Base-by-base conservation (phyloP, 1,284 basidiomycete genomes). In the Puccinia coronata region DNA sequence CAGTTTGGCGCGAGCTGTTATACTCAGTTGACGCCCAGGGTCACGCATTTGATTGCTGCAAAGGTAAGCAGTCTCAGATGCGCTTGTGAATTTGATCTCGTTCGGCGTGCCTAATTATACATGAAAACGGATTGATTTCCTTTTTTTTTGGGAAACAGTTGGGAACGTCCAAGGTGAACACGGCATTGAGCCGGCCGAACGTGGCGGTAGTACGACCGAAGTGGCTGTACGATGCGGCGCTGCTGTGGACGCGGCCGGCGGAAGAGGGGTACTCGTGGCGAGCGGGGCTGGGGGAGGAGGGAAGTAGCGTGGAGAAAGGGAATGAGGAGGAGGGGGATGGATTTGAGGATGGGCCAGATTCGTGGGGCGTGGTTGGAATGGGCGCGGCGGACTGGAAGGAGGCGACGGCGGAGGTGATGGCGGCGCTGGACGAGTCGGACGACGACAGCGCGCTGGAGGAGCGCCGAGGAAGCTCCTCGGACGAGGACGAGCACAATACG, bases 21-120 rank as follows among this genome's bases (percentile, higher is more conserved):
- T 53, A 90, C 89, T 23, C 91, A 92, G 78, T 86, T 98, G 34
- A 89, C 88, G 1, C 86, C 87, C n/a, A 87, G 89, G 0, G 90
- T 93, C 25, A 98, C 96, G 0, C 96, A 99, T 84, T 91, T 98
- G 49, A 93, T 99, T 36, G 92, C 95, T 20, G 92, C 92, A 3
- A 93, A 93, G 88, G 91, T 92, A 78, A 82, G 88, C 85, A 1
- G 23, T 16, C 2, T 39, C 28, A 39, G 3, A 4, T 31, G 1
- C 23, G 34, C 1, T 23, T 20, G 59, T 9, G 41, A 63, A 39
- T 1, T 23, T 14, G 11, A 4, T 16, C 23, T 4, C 23, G 12
- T 14, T 67, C 59, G 59, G 34, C 43, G 43, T n/a, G 75, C 82
- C 72, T 71, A n/a, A 59, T 3, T 69, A n/a, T n/a, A n/a, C n/a